Conservation (phyloP, 2,329 filamentous ascomycete genomes). For the Pseudogymnoascus sp. region DNA sequence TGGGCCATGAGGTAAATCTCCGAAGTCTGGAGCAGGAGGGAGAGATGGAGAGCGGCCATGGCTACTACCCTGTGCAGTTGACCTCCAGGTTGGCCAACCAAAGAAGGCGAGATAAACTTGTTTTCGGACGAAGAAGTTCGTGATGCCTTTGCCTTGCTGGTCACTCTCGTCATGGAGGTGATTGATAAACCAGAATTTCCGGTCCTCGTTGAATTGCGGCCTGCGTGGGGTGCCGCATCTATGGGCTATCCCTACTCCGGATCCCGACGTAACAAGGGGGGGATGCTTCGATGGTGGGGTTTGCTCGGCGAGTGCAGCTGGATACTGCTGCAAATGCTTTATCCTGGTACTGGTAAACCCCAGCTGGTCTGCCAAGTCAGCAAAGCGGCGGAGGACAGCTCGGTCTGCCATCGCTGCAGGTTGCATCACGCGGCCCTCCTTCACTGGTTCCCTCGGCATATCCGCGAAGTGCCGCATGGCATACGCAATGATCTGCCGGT, state of each 20-base stretch:
- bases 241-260: neutral
- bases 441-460: slow-evolving; percentile 12
- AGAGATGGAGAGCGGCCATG: neutral
- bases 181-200: slow-evolving; percentile 17
- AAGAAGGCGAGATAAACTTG: slow-evolving; percentile 20
- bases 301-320: slow-evolving; percentile 5
- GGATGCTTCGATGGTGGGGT: neutral
- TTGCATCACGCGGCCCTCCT: slow-evolving; percentile 11
- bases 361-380: slow-evolving; percentile 13
- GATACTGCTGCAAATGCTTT: slow-evolving; percentile 14
- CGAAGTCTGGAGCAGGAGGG: neutral
- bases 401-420: slow-evolving; percentile 10
- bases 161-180: slow-evolving; percentile 15
- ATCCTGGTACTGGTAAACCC: slow-evolving; percentile 12
- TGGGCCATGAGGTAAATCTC: neutral
- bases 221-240: slow-evolving; percentile 2
- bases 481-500: slow-evolving; percentile 11
- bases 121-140: slow-evolving; percentile 19
- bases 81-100: slow-evolving; percentile 6
- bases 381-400: neutral
- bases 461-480: slow-evolving; percentile 13
- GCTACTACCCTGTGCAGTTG: neutral
- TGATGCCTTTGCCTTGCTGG: slow-evolving; percentile 15
- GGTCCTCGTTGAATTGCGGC: slow-evolving; percentile 15
- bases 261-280: slow-evolving; percentile 15